Evolutionary conservation across 768 basidiomycete genomes (phyloP).

Genomic region (Dacryopinax spathularia): DNA sequence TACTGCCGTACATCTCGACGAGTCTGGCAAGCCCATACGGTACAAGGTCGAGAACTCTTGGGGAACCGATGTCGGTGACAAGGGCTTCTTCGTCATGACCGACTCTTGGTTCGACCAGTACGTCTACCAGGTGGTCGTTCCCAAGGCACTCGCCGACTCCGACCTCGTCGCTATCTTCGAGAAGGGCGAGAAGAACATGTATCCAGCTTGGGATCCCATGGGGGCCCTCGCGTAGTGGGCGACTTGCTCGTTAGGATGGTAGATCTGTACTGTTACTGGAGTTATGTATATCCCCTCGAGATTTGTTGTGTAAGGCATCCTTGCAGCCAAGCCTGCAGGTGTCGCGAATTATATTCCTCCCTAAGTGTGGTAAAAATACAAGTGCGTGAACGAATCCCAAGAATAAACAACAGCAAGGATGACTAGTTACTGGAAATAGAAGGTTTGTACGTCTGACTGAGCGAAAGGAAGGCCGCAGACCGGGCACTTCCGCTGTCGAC

Average conservation of each 20-base stretch:
- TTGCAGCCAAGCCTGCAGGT: not conserved
- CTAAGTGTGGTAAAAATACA: not conserved
- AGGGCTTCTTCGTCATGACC: constrained; percentile 87
- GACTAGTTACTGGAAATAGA: constrained; percentile 39
- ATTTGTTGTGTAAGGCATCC: not conserved
- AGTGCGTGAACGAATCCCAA: not conserved
- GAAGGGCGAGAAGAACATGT: constrained; percentile 42
- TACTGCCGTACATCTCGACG: constrained; percentile 77
- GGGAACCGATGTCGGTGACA: constrained; percentile 61
- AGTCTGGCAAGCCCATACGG: constrained; percentile 56
- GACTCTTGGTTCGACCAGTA: constrained; percentile 85
- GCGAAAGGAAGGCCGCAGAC: constrained; percentile 72
- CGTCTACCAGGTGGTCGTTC: constrained; percentile 87
- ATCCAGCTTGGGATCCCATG: constrained; percentile 92
- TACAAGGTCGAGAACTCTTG: constrained; percentile 97
- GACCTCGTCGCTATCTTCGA: constrained; percentile 74
- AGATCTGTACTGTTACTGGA: not conserved
- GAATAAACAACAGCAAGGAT: constrained; percentile 2
- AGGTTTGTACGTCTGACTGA: constrained; percentile 60
- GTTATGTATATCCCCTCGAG: not conserved
- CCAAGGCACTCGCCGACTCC: constrained; percentile 61
- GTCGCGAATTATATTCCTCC: not conserved
- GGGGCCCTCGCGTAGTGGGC: constrained; percentile 22
- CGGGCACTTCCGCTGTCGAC: constrained; percentile 88
- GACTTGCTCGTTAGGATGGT: not conserved